Evolutionary conservation across 140 eudicot genomes (phyloP), one percentile per base, ranked within the genome.

Genomic region (Erigeron philadelphicus): DNA sequence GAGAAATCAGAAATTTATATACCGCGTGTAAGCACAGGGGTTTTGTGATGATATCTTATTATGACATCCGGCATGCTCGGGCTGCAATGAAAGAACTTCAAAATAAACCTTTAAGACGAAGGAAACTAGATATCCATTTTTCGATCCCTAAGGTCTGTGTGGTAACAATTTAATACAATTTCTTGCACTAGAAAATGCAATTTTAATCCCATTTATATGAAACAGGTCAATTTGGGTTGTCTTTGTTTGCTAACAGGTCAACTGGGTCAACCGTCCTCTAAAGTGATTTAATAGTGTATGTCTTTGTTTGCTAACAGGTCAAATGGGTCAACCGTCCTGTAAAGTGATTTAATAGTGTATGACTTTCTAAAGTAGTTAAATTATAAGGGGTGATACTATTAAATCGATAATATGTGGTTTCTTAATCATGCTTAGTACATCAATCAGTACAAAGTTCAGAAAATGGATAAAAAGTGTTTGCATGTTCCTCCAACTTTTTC

Each of bases 21-120:
- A 86, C 97, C 0, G 97, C 92, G 18, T 91, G 97, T 75, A 91
- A 91, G 88, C 97, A 91, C 69, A 78, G 97, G 76, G 97, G 97
- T 40, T 91, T 91, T 81, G 97, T 91, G 56, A 91, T 91, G 97
- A 88, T 91, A 72, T 86, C 97, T 64, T 91, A 91, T 78, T 88
- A 88, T 78, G 97, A 91, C 76, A 91, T 91, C 50, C 83, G 97
- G 62, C 90, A 87, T 79, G 95, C 97, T 60, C 82, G 97, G 71
- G 79, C 86, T 76, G 97, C 97, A 59, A 91, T 91, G 96, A 88
- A 92, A 67, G 91, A 76, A 47, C 84, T 91, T 56, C 97, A 91
- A 70, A 84, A 83, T 61, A 88, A 88, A 85, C 95, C 97, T 66
- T 66, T 91, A 69, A 86, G 97, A 70, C 74, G 97, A 85, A 86